phyloP scores from a whole-genome alignment of 2,329 filamentous ascomycete species.

The Fusarium longipes region DNA sequence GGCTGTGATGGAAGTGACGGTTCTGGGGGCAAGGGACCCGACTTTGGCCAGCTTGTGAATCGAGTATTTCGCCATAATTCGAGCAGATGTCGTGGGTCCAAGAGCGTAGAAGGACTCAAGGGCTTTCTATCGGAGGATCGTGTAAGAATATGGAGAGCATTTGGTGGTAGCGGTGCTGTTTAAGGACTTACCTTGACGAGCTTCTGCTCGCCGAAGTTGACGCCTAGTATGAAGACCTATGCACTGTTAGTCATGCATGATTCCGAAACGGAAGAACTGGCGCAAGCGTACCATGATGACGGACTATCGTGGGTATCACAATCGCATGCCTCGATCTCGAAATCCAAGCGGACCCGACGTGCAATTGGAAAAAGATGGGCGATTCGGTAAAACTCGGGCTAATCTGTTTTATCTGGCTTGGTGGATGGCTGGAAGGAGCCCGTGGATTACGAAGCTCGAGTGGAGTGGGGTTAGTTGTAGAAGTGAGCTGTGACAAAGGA shows the following conservation, averaged over 20 bases:
- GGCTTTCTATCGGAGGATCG: constrained; percentile 63
- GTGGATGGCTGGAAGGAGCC: not conserved
- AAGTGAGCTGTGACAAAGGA: constrained; percentile 7
- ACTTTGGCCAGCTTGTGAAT: constrained; percentile 88
- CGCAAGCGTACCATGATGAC: constrained; percentile 40
- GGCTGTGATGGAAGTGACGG: constrained; percentile 82
- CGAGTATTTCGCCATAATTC: constrained; percentile 87
- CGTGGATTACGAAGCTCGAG: constrained; percentile 11
- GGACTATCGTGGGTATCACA: constrained; percentile 34
- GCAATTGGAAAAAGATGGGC: constrained; percentile 37
- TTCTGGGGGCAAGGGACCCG: constrained; percentile 78
- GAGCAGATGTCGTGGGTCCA: constrained; percentile 74
- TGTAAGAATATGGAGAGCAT: constrained; percentile 19
- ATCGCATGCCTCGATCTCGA: constrained; percentile 40
- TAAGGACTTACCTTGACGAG: constrained; percentile 78
- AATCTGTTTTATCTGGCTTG: constrained; percentile 21
- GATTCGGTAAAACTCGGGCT: constrained; percentile 47
- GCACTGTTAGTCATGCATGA: not conserved
- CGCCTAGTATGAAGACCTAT: constrained; percentile 85
- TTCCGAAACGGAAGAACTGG: not conserved
- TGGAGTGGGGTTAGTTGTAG: not conserved
- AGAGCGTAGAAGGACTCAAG: constrained; percentile 90
- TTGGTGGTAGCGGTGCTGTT: constrained; percentile 2
- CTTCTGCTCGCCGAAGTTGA: constrained; percentile 85
- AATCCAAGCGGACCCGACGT: constrained; percentile 16